Conservation (phyloP, 192 early-diverging fungal species). For the Backusella tuberculispora region DNA sequence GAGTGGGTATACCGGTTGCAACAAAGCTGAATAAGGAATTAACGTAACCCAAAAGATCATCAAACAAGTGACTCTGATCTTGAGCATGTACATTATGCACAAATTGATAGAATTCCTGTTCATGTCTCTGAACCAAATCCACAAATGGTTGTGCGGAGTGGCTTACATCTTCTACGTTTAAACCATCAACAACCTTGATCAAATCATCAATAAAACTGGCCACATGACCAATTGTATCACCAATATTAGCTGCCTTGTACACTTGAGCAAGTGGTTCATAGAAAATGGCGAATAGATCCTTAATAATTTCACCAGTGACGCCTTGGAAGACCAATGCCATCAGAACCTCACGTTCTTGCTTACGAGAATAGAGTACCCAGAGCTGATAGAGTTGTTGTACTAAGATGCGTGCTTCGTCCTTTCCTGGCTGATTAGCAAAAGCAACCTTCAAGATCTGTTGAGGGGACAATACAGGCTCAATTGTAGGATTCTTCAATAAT, state of each 20-base stretch:
- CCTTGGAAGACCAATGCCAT: conserved; percentile 55
- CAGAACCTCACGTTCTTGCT: conserved; percentile 56
- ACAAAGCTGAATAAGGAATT: conserved; percentile 48
- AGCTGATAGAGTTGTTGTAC: conserved; percentile 49
- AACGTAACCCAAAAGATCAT: conserved; percentile 49
- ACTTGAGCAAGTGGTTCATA: conserved; percentile 60
- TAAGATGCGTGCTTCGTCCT: conserved; percentile 23
- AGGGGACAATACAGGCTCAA: conserved; percentile 22
- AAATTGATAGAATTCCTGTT: conserved; percentile 56
- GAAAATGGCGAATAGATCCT: conserved; percentile 60
- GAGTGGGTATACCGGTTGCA: conserved; percentile 40
- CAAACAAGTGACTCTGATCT: conserved; percentile 52
- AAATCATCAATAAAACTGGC: conserved; percentile 56
- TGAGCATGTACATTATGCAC: conserved; percentile 57
- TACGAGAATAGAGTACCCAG: conserved; percentile 48
- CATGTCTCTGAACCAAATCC: conserved; percentile 51
- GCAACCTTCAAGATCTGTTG: conserved; percentile 40
- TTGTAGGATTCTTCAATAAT: conserved; percentile 4
- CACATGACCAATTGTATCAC: conserved; percentile 52
- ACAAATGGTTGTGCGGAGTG: conserved; percentile 47
- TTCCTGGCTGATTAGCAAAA: conserved; percentile 18
- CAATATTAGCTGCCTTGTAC: conserved; percentile 62
- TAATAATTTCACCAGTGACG: conserved; percentile 55
- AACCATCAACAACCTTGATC: conserved; percentile 55
- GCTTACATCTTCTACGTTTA: conserved; percentile 40